phyloP scores from a whole-genome alignment of 495 filamentous ascomycete genomes.

The Platismatia glauca region DNA sequence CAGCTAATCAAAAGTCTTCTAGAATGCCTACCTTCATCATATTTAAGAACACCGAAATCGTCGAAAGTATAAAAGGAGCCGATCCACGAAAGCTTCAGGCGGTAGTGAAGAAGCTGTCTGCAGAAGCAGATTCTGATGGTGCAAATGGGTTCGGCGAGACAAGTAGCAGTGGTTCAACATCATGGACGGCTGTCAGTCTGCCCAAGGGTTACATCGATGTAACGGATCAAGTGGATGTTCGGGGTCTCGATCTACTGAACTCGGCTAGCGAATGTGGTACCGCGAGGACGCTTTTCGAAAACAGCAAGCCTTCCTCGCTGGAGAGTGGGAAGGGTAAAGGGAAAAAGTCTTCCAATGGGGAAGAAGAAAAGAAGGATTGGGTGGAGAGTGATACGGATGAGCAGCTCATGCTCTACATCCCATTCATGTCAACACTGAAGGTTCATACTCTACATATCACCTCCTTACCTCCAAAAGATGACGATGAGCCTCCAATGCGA shows the following conservation, averaged over 20 bases:
- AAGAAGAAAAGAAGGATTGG: constrained; percentile 59
- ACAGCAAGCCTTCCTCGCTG: constrained; percentile 55
- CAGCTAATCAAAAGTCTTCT: neutral
- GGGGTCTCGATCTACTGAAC: constrained; percentile 81
- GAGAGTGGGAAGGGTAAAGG: constrained; percentile 40
- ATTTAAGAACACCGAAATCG: constrained; percentile 63
- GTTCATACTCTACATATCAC: constrained; percentile 86
- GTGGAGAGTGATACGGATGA: constrained; percentile 99
- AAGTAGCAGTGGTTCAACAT: constrained; percentile 28
- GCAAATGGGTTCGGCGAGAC: constrained; percentile 38
- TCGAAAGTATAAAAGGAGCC: constrained; percentile 64
- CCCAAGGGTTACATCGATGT: constrained; percentile 79
- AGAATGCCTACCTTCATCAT: constrained; percentile 82
- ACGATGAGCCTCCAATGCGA: constrained; percentile 70
- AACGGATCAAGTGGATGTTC: constrained; percentile 67
- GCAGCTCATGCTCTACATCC: constrained; percentile 89
- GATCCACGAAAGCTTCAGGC: constrained; percentile 58
- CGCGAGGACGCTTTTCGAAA: constrained; percentile 64
- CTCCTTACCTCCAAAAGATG: constrained; percentile 58
- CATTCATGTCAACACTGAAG: constrained; percentile 83
- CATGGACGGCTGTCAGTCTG: constrained; percentile 64
- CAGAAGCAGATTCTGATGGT: constrained; percentile 52
- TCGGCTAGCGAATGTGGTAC: constrained; percentile 59
- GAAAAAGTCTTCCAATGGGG: constrained; percentile 38
- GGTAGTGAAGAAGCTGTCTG: constrained; percentile 62